These are phyloP conservation scores for Periglandula ipomoeae DNA, from an alignment of 2,329 filamentous ascomycete species.

Conservation along the genomic window DNA sequence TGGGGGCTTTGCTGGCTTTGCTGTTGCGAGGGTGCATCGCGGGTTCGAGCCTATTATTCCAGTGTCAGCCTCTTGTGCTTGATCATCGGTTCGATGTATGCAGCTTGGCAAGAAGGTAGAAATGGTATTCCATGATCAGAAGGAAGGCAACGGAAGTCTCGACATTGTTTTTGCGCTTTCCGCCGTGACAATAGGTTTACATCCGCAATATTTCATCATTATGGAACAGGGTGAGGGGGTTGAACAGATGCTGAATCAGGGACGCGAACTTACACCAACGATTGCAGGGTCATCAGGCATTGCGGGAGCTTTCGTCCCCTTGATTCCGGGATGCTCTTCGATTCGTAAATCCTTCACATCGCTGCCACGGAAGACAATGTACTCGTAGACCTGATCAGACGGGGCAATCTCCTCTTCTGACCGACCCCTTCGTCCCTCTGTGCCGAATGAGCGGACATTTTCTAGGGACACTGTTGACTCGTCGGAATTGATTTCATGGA, in stretches of 20 bases:
- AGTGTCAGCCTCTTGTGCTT: slow-evolving; percentile 14
- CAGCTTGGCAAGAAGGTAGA: slow-evolving; percentile 8
- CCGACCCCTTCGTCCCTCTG: slow-evolving; percentile 75
- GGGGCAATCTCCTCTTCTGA: slow-evolving; percentile 74
- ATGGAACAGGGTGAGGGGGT: slow-evolving; percentile 24
- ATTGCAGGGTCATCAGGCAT: slow-evolving; percentile 95
- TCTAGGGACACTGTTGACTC: slow-evolving; percentile 94
- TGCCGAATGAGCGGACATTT: slow-evolving; percentile 90
- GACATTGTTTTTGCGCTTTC: slow-evolving; percentile 93
- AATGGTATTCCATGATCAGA: slow-evolving; percentile 54
- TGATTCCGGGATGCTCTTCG: slow-evolving; percentile 67
- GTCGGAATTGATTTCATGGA: slow-evolving; percentile 97
- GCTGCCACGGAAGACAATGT: slow-evolving; percentile 96
- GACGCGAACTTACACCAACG: slow-evolving; percentile 69
- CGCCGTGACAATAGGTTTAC: slow-evolving; percentile 73
- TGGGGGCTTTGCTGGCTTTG: slow-evolving; percentile 22
- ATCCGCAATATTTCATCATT: slow-evolving; percentile 98
- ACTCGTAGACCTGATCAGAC: slow-evolving; percentile 88
- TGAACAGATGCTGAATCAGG: slow-evolving; percentile 2
- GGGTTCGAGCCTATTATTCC: slow-evolving; percentile 29
- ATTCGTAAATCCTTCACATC: slow-evolving; percentile 98
- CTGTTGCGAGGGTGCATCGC: slow-evolving; percentile 23
- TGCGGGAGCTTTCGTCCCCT: slow-evolving; percentile 65
- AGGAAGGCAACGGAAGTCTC: slow-evolving; percentile 99
- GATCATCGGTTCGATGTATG: background rate